Evolutionary conservation across 1,139 yeast species (phyloP), one percentile per base, ranked within the genome.

Genomic region (Casaregolazyma lundiana): DNA sequence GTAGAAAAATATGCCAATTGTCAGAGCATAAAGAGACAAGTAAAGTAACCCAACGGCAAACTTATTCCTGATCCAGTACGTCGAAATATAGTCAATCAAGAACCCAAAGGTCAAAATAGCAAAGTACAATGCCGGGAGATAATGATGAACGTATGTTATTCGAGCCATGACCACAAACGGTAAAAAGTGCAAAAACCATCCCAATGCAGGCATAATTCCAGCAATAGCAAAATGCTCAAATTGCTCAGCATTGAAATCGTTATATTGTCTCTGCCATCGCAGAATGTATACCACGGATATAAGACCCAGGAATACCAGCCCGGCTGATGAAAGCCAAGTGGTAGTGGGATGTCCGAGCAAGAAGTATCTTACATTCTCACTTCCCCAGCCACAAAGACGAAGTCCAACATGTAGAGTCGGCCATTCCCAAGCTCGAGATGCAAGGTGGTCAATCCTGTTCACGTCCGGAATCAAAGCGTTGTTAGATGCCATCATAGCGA

Each of bases 401-500:
- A 94, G 81, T 64, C 98, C 98, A 48, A 81, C 85, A 67, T 87
- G 76, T 60, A 90, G 77, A 30, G 92, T 78, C 49, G 99, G 99
- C 99, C 99, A 94, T 76, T 94, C 92, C 98, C 98, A 94, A 59
- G 92, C 92, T 43, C 79, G 65, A 15, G 97, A 88, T 1, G 97
- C 95, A 58, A 94, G 77, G 57, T 84, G 90, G 64, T 94, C 99
- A 59, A 78, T 81, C 69, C 92, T 90, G 58, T 94, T 98, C 15
- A 76, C 67, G 62, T 92, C 98, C 30, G 98, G 97, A 48, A 92
- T 81, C 62, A 92, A 77, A 2, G 96, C 97, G 61, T 94, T 94
- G 72, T 94, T 94, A 39, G 97, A 87, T 20, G 97, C 96, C 97
- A 90, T 89, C 97, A 92, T 94, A 18, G 97, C 98, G 63, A 89